Base-by-base conservation (phyloP, 73 alveolate species). In the Paramecium sexaurelia region DNA sequence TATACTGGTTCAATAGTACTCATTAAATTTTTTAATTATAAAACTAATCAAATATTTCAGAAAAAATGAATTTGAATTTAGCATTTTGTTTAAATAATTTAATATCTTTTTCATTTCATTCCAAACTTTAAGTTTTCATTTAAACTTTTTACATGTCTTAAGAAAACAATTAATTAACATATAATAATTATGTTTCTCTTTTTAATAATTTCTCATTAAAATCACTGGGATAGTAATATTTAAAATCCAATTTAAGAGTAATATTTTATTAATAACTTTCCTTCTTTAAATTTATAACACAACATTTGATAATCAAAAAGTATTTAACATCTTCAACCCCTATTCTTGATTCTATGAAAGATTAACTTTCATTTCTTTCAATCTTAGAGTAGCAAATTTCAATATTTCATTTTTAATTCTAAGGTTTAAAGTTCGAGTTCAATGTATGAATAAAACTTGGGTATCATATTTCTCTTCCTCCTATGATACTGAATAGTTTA, bases 71-170 rank as follows among this genome's bases (percentile, higher is more conserved):
- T n/a, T n/a, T 73, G 55, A 33, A 73, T 73, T 73, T 27, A 7
- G 87, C 87, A 73, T 73, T 20, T 24, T 73, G 6, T 73, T 73
- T 36, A 15, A 73, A 73, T n/a, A 33, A 61, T 39, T 73, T 36
- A 27, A 73, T 73, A 36, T 39, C 57, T 73, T 73, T 73, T 73
- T 73, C 56, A n/a, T 22, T 73, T 73, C 87, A 73, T 66, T 66
- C 87, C 87, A 73, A 4, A 33, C 55, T 11, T 37, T 33, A 5
- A 73, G 56, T 73, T 20, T 33, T 39, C 35, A 4, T 36, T 73
- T 22, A 73, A 20, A 33, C 35, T 20, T 20, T 73, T 35, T 20
- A 73, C 35, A n/a, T 73, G 55, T 17, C 87, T 73, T 27, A 66
- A 13, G 26, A 66, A 66, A 66, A 66, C 45, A 32, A 20, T 66